Evolutionary conservation across 768 basidiomycete genomes (phyloP).

Genomic region (Paxillus rubicundulus): DNA sequence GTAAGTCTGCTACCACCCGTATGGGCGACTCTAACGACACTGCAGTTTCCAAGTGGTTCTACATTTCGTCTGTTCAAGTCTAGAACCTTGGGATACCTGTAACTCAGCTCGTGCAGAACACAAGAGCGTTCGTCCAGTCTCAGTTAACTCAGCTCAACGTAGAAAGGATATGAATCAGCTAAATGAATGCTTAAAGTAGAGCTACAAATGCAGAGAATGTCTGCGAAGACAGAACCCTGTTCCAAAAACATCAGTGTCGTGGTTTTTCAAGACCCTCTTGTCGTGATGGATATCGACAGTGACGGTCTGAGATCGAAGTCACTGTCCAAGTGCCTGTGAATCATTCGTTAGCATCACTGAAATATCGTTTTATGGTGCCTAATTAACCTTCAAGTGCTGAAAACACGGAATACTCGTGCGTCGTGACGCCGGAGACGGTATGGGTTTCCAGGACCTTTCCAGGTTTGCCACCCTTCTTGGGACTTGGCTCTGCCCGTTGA

Average conservation of each 20-base stretch:
- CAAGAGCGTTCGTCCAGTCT: too few species aligned
- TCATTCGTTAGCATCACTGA: constrained; percentile 1
- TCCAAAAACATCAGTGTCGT: constrained; percentile 15
- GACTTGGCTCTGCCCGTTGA: constrained; percentile 72
- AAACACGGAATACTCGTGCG: constrained; percentile 82
- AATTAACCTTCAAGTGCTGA: constrained; percentile 83
- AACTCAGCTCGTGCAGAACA: constrained; percentile 4
- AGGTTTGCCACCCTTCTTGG: constrained; percentile 64
- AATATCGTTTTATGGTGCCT: background rate
- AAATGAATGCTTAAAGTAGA: constrained; percentile 13
- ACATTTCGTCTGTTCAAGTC: constrained; percentile 86
- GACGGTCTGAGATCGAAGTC: constrained; percentile 85
- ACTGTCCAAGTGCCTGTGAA: constrained; percentile 84
- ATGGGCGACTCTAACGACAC: constrained; percentile 10
- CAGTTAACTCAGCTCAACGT: background rate
- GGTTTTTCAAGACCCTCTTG: constrained; percentile 47
- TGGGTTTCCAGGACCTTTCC: constrained; percentile 89
- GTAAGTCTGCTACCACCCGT: constrained; percentile 43
- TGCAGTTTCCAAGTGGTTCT: constrained; percentile 89
- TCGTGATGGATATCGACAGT: constrained; percentile 83
- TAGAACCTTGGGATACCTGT: constrained; percentile 29
- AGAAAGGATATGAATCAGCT: background rate
- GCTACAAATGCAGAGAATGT: constrained; percentile 24
- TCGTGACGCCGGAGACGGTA: constrained; percentile 77
- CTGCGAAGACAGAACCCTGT: constrained; percentile 12